Evolutionary conservation across 106 monocot genomes (phyloP), one percentile per base, ranked within the genome.

Genomic region (Xerophyta viscosa): DNA sequence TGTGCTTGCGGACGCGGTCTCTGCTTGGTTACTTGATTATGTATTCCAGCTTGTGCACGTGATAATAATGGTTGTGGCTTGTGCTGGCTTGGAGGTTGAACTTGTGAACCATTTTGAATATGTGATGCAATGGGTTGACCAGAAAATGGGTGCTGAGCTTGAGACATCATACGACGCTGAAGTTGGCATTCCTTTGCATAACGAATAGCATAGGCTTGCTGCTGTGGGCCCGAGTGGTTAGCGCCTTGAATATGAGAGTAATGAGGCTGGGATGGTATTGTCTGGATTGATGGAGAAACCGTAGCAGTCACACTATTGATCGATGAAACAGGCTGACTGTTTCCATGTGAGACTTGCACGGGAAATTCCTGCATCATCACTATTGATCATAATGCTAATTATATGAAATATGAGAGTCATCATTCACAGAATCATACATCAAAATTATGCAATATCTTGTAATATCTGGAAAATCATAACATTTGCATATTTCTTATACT

Each of bases 321-420:
- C 59, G 80, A 55, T 11, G 65, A 21, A 4, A 73, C 52, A 24
- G 66, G 12, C 33, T 63, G 79, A 50, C 37, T 65, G 63, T 58
- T 84, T 20, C 68, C 81, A 63, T 78, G 93, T 11, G 81, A 72
- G 8, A 29, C 68, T 71, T 89, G 89, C 33, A 98, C 28, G 37
- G 80, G 88, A 37, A 88, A 33, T 30, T 94, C 88, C 58, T 77
- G 84, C 72, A 85, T 79, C 69, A 80, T 78, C 60, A 83, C 72
- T 56, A 15, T 1, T 12, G 15, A 39, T 39, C 33, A 39, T 39
- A 10, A 39, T 12, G 15, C 6, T 2, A 7, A 39, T 39, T 39
- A 39, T 39, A 1, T n/a, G n/a, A n/a, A n/a, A 12, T 39, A 39
- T 39, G 3, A n/a, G n/a, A n/a, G n/a, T n/a, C n/a, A n/a, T n/a